These are phyloP conservation scores for Phanerochaete carnosa DNA, from an alignment of 768 basidiomycete genomes.

Conservation along the genomic window DNA sequence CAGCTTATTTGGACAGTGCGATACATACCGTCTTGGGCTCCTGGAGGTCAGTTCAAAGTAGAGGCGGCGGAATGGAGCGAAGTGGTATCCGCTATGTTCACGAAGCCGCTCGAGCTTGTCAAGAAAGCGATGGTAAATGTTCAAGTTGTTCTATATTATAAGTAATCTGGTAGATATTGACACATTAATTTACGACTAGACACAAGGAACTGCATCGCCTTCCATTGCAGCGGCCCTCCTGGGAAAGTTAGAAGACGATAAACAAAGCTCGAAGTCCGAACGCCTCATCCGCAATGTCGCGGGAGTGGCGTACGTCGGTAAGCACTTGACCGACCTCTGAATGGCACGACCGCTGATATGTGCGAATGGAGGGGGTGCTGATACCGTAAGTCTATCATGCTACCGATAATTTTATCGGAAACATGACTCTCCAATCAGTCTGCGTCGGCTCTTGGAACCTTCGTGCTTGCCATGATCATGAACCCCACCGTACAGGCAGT, in stretches of 20 bases:
- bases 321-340: neutral
- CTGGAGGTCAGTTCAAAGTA: conserved; percentile 16
- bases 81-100: conserved; percentile 1
- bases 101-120: conserved; percentile 12
- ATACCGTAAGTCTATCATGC: neutral
- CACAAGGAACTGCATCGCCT: neutral
- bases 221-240: neutral
- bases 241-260: neutral
- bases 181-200: neutral
- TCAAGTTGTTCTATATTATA: neutral
- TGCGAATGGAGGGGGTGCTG: neutral
- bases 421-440: neutral
- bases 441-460: neutral
- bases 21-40: conserved; percentile 20
- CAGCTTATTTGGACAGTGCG: conserved; percentile 11
- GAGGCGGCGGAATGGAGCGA: conserved; percentile 8
- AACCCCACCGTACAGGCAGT: conserved; percentile 7
- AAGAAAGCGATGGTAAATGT: conserved; percentile 11
- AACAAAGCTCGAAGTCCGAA: neutral
- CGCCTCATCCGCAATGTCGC: neutral
- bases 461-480: conserved; percentile 13
- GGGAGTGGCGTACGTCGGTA: neutral
- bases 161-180: neutral
- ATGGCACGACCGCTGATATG: too few species aligned
- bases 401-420: neutral